These are phyloP conservation scores for Dendrobium huoshanense DNA, from an alignment of 106 monocot species.

Conservation along the genomic window DNA sequence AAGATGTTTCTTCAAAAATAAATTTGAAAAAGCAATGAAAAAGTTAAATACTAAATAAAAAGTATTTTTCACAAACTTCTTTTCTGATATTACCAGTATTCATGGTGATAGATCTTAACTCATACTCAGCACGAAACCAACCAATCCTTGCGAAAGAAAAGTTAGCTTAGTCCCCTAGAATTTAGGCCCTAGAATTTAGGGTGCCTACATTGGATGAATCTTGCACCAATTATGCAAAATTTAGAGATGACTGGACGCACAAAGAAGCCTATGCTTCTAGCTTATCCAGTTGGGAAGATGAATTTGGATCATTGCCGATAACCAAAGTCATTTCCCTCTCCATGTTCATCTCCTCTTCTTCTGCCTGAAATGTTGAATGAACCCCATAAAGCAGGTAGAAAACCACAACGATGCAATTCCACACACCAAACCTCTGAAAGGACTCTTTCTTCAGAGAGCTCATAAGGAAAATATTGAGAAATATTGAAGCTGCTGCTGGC, in stretches of 20 bases:
- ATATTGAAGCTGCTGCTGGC: slow-evolving; percentile 54
- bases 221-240: neutral
- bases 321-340: slow-evolving; percentile 7
- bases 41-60: no score
- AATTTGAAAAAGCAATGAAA: no score
- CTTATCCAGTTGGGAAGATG: neutral
- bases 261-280: slow-evolving; percentile 1
- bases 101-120: neutral
- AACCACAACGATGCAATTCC: slow-evolving; percentile 34
- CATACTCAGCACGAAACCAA: neutral
- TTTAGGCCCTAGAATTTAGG: no score
- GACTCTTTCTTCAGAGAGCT: slow-evolving; percentile 30
- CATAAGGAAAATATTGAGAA: slow-evolving; percentile 66
- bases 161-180: neutral
- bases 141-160: neutral
- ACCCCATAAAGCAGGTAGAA: slow-evolving; percentile 66
- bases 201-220: neutral
- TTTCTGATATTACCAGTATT: neutral
- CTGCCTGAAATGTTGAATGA: slow-evolving; percentile 62
- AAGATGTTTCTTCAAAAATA: no score
- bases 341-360: slow-evolving; percentile 20
- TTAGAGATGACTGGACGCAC: neutral
- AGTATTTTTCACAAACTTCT: no score
- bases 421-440: slow-evolving; percentile 52
- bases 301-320: neutral